phyloP scores from a whole-genome alignment of 2,329 filamentous ascomycete genomes.

The Aspergillus sojae region DNA sequence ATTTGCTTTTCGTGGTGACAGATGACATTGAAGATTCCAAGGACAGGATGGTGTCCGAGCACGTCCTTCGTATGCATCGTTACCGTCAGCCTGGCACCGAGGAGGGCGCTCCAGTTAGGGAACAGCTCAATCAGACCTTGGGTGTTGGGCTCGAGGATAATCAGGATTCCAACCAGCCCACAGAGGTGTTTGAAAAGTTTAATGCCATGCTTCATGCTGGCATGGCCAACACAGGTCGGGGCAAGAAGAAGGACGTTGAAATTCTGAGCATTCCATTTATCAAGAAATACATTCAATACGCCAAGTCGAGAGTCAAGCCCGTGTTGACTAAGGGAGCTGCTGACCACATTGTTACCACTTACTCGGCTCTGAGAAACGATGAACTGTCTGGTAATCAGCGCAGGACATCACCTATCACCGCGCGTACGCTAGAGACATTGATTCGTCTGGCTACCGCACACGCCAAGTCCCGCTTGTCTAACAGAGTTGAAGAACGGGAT shows the following conservation, averaged over 20 bases:
- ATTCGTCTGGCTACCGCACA: conserved; percentile 97
- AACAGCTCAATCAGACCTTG: conserved; percentile 79
- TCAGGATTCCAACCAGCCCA: conserved; percentile 71
- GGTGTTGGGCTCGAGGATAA: conserved; percentile 82
- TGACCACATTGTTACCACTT: conserved; percentile 87
- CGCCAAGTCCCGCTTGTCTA: conserved; percentile 87
- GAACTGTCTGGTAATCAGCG: conserved; percentile 93
- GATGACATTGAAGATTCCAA: conserved; percentile 96
- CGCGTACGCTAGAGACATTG: conserved; percentile 95
- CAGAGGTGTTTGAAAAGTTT: conserved; percentile 94
- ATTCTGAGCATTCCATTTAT: conserved; percentile 96
- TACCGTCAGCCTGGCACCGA: conserved; percentile 92
- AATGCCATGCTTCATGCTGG: conserved; percentile 95
- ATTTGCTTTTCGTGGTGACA: conserved; percentile 95
- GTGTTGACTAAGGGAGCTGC: conserved; percentile 87
- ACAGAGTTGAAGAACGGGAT: conserved; percentile 85
- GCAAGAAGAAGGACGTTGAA: conserved; percentile 75
- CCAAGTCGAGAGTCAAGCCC: conserved; percentile 88
- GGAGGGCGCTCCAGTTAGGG: conserved; percentile 90
- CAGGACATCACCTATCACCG: conserved; percentile 91
- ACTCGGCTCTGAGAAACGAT: conserved; percentile 91
- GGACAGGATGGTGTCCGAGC: conserved; percentile 90
- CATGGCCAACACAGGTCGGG: conserved; percentile 76
- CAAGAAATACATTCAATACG: conserved; percentile 99
- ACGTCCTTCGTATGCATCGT: conserved; percentile 94